phyloP scores from a whole-genome alignment of 108 stramenopile species.

The Skeletonema costatum region DNA sequence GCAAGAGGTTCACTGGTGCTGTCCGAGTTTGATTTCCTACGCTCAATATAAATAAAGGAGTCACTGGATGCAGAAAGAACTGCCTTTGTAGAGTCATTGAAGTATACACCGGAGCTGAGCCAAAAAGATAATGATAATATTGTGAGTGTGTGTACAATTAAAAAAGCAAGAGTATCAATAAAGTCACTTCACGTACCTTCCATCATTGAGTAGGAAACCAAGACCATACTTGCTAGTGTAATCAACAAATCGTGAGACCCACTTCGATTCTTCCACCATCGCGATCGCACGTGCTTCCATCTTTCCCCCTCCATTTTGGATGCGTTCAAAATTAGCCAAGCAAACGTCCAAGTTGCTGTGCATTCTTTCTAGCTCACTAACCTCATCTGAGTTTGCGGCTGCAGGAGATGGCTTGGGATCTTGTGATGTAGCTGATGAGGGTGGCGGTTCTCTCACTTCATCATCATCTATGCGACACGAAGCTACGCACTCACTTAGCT shows the following conservation, averaged over 20 bases:
- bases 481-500: neutral
- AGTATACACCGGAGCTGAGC: slow-evolving; percentile 96
- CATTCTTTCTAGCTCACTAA: slow-evolving; percentile 56
- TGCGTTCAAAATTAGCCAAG: slow-evolving; percentile 37
- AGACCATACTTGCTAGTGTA: slow-evolving; percentile 98
- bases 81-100: slow-evolving; percentile 97
- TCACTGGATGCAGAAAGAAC: slow-evolving; percentile 85
- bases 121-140: neutral
- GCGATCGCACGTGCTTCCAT: slow-evolving; percentile 56
- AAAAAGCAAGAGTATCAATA: neutral
- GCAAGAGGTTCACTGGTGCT: slow-evolving; percentile 44
- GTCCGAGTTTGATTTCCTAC: slow-evolving; percentile 50
- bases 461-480: neutral
- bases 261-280: slow-evolving; percentile 47
- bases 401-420: neutral
- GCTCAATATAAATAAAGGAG: slow-evolving; percentile 91
- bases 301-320: slow-evolving; percentile 42
- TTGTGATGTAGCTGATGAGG: neutral
- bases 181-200: slow-evolving; percentile 54
- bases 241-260: slow-evolving; percentile 97
- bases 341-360: slow-evolving; percentile 47
- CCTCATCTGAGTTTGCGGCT: slow-evolving; percentile 18
- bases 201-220: slow-evolving; percentile 94
- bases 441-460: neutral
- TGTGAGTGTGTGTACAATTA: neutral